Base-by-base conservation (phyloP, 495 filamentous ascomycete genomes). In the Entonaema liquescens region DNA sequence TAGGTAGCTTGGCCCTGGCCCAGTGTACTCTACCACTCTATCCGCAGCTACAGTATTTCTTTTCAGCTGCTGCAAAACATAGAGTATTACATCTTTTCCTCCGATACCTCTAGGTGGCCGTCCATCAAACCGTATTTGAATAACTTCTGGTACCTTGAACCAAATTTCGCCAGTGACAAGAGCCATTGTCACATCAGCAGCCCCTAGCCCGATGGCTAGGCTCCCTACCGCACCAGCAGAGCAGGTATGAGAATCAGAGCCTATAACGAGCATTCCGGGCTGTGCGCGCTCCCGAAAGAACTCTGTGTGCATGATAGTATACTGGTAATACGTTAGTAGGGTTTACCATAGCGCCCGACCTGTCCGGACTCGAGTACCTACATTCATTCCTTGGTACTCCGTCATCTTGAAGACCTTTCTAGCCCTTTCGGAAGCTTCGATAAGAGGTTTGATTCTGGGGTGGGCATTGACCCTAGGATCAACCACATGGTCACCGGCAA, bases 401-500 rank as follows among this genome's bases (percentile, higher is more conserved):
- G 42, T 47, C 42, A 47, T 47, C 42, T 47, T 47, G 19, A 47
- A 47, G 2, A 47, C 42, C 9, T 2, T 47, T 23, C 42, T 47
- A 6, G 42, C 42, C 3, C 42, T 47, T 47, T 47, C 42, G 9
- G 42, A 47, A 4, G 42, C 42, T 47, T 47, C 42, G 2, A 47
- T 47, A 3, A 47, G 42, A 5, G 42, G 42, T 9, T 47, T 47
- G 9, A 47, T 47, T 47, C 9, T 47, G 9, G 42, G 42, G 12
- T 47, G 42, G 11, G 42, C 8, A 5, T 47, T 47, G 19, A 47
- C 17, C 19, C 42, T 47, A 47, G 42, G 42, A 3, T 47, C 42
- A 47, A 47, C 42, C 17, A 47, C 42, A 23, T 47, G 42, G 42
- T 47, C 42, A 23, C 42, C 42, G 42, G 42, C 42, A 47, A 47